Evolutionary conservation across 2,329 filamentous ascomycete genomes (phyloP), one percentile per base, ranked within the genome.

Genomic region (Calonectria multiphialidica): DNA sequence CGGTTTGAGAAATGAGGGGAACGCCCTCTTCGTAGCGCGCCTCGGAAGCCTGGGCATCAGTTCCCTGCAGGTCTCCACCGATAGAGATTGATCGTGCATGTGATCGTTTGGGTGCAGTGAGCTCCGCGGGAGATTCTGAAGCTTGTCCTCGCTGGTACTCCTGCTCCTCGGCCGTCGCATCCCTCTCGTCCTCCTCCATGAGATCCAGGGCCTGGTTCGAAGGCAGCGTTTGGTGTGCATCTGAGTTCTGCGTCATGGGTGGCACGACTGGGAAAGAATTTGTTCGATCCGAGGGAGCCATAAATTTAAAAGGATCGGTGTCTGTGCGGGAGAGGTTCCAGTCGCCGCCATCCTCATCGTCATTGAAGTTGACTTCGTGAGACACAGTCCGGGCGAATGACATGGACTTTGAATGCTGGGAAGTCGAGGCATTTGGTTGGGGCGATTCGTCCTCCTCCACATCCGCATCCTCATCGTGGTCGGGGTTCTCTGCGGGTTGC

Each of bases 1-100:
- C 63, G 2, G 80, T 68, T 61, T 84, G 81, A 23, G 87, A 85
- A 77, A 91, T 90, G 71, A 95, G 82, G 1, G 93, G 93, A 5
- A 95, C 71, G 0, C 93, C 93, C 83, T 95, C 93, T 70, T 94
- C 92, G 74, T 89, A 95, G 53, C 93, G 89, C 28, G 89, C 88
- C 30, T 93, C 89, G 1, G 85, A 83, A 25, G 84, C 84, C 44
- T 87, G 84, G 42, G 85, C 85, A 15, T 85, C 82, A 1, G 81
- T 73, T 49, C 82, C 84, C 25, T 83, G 80, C 1, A 87, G 72
- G 23, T 88, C 85, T 16, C 87, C 85, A 10, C 87, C 87, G 55
- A 88, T 81, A 10, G 82, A 84, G 50, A 85, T 82, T 9, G 82
- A 83, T 13, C 78, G 70, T 3, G 74, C 75, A 65, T 79, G 79